These are phyloP conservation scores for Xylaria nigripes DNA, from an alignment of 495 filamentous ascomycete species.

Conservation along the genomic window DNA sequence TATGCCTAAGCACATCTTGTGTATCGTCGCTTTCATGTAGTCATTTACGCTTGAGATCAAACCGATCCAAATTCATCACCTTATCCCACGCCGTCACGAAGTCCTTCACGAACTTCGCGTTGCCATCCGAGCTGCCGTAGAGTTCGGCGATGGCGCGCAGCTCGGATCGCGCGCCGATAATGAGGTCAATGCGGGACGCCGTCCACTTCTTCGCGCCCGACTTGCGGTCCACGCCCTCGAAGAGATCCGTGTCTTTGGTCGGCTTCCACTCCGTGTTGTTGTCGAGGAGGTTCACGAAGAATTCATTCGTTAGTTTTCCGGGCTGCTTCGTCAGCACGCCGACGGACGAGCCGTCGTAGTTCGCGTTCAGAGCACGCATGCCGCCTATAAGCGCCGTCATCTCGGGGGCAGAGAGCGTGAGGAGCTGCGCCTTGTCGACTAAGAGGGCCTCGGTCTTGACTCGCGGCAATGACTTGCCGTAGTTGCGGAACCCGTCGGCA, in stretches of 20 bases:
- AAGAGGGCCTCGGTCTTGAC: slow-evolving; percentile 57
- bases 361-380: slow-evolving; percentile 55
- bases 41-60: slow-evolving; percentile 35
- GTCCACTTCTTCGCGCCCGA: slow-evolving; percentile 60
- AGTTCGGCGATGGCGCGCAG: slow-evolving; percentile 60
- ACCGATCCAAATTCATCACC: slow-evolving; percentile 64
- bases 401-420: slow-evolving; percentile 60
- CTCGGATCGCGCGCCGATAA: slow-evolving; percentile 64
- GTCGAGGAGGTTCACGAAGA: slow-evolving; percentile 67
- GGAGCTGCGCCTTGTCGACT: slow-evolving; percentile 57
- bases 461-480: slow-evolving; percentile 49
- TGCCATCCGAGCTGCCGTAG: slow-evolving; percentile 39
- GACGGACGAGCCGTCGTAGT: slow-evolving; percentile 54
- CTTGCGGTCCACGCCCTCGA: slow-evolving; percentile 57
- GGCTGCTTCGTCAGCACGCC: slow-evolving; percentile 57
- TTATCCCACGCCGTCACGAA: slow-evolving; percentile 64
- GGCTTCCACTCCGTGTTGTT: slow-evolving; percentile 55
- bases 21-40: not conserved
- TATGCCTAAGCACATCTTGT: not conserved
- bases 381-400: slow-evolving; percentile 60
- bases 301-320: slow-evolving; percentile 63
- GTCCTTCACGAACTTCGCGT: slow-evolving; percentile 54
- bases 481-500: slow-evolving; percentile 68
- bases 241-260: slow-evolving; percentile 42
- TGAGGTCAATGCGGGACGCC: slow-evolving; percentile 57